Evolutionary conservation across 495 filamentous ascomycete genomes (phyloP).

Genomic region (Letharia lupina): DNA sequence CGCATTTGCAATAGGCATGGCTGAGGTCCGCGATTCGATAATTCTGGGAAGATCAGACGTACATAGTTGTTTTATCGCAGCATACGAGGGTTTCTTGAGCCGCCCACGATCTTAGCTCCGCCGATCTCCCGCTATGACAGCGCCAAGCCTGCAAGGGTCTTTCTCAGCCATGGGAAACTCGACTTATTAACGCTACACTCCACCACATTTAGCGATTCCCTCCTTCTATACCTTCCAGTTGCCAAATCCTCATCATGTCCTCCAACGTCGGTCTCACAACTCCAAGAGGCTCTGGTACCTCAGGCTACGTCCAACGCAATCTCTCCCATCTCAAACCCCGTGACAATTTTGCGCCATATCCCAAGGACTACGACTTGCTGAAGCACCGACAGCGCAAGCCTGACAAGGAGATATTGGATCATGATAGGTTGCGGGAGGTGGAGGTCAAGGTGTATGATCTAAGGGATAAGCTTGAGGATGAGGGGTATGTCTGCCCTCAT

Average conservation of each 20-base stretch:
- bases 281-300: conserved; percentile 89
- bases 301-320: conserved; percentile 95
- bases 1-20: conserved; percentile 16
- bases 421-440: conserved; percentile 79
- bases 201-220: neutral
- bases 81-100: neutral
- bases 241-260: conserved; percentile 53
- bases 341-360: conserved; percentile 52
- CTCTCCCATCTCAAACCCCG: conserved; percentile 77
- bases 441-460: conserved; percentile 91
- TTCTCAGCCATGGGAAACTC: too few species aligned
- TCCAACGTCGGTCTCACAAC: conserved; percentile 97
- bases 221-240: neutral
- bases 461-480: conserved; percentile 81
- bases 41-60: neutral
- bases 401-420: conserved; percentile 84
- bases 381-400: conserved; percentile 73
- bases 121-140: conserved; percentile 16
- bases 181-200: neutral
- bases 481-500: conserved; percentile 47
- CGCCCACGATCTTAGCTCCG: conserved; percentile 1
- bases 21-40: neutral
- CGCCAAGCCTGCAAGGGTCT: conserved; percentile 16
- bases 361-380: conserved; percentile 50
- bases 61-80: neutral